Evolutionary conservation across 2,329 filamentous ascomycete species (phyloP).

Genomic region (Pseudocercospora fijiensis): DNA sequence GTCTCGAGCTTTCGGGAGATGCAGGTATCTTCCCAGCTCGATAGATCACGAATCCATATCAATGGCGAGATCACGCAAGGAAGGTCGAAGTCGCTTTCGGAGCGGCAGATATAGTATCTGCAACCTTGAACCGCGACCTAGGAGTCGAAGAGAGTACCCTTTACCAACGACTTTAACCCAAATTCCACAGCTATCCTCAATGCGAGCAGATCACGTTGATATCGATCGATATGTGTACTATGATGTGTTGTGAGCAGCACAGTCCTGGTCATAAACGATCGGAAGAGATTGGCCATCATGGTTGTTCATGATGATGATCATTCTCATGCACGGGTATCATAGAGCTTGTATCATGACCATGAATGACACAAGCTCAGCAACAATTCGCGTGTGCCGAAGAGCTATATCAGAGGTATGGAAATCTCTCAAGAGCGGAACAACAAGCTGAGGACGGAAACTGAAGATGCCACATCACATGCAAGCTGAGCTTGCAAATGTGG

Average conservation of each 20-base stretch:
- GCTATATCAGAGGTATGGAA: background rate
- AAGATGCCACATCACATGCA: background rate
- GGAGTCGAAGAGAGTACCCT: background rate
- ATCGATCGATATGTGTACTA: background rate
- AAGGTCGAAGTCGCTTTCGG: background rate
- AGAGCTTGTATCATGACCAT: background rate
- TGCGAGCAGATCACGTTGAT: background rate
- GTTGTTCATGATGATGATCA: background rate
- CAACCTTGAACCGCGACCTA: background rate
- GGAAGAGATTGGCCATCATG: no score
- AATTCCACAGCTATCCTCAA: background rate
- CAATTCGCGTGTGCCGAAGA: background rate
- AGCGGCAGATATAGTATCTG: background rate
- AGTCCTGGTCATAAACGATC: no score
- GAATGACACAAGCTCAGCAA: background rate
- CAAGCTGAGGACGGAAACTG: background rate
- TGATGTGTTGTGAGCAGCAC: background rate
- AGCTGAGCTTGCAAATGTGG: background rate
- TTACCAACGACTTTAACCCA: background rate
- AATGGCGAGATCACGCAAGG: background rate
- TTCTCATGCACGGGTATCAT: background rate
- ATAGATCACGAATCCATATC: background rate
- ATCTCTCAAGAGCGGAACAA: background rate
- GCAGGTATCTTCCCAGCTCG: background rate
- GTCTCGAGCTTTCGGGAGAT: background rate